Conservation (phyloP, 768 basidiomycete genomes). For the Russula foetens region DNA sequence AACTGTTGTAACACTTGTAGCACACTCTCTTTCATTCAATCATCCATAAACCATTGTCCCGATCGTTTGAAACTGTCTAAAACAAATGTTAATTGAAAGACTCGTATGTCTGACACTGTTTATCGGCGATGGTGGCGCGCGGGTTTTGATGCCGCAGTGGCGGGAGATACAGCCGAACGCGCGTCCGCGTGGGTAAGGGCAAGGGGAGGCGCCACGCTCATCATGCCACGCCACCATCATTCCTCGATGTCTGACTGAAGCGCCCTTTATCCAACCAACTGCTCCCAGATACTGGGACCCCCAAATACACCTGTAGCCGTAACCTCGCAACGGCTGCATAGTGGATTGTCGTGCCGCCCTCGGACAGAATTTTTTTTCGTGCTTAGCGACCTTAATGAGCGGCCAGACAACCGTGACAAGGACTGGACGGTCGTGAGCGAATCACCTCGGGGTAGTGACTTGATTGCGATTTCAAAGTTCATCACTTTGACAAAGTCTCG, state of each 20-base stretch:
- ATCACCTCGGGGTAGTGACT: not conserved
- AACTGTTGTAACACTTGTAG: no score
- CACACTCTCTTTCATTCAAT: no score
- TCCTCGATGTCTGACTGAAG: not conserved
- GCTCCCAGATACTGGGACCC: no score
- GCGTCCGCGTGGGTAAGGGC: not conserved
- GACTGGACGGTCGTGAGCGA: not conserved
- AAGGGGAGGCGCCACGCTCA: not conserved
- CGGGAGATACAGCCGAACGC: not conserved
- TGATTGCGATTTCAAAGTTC: no score
- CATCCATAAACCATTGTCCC: no score
- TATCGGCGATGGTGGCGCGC: not conserved
- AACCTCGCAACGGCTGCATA: not conserved
- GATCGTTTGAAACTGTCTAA: no score
- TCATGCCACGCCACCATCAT: conserved; percentile 8
- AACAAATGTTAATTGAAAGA: no score
- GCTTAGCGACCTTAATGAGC: not conserved
- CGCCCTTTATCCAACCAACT: not conserved
- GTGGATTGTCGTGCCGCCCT: not conserved
- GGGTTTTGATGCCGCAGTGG: not conserved
- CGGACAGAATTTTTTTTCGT: not conserved
- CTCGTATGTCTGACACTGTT: no score
- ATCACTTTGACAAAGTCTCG: not conserved
- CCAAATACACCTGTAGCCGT: not conserved
- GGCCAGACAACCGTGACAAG: not conserved